Evolutionary conservation across 164 flowering plant species (phyloP).

Genomic region (Chloranthus sessilifolius): DNA sequence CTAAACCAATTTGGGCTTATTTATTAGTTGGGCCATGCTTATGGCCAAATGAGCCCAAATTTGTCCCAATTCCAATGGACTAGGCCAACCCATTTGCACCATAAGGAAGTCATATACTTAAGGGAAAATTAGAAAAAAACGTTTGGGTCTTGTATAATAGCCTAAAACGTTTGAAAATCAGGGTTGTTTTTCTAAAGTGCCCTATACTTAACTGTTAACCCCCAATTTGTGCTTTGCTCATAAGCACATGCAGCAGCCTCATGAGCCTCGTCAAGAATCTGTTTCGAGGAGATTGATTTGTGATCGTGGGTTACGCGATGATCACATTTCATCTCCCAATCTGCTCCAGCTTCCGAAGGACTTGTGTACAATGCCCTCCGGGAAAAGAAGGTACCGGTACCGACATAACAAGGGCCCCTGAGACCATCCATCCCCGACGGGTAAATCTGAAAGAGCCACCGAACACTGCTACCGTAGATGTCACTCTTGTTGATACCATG

Average conservation of each 20-base stretch:
- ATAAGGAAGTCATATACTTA: too few species aligned
- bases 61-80: too few species aligned
- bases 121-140: too few species aligned
- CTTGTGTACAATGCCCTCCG: constrained; percentile 49
- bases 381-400: constrained; percentile 54
- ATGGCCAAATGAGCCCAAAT: too few species aligned
- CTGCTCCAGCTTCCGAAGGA: constrained; percentile 13
- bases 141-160: neutral
- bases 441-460: constrained; percentile 27
- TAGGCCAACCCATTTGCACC: too few species aligned
- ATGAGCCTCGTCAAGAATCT: constrained; percentile 1
- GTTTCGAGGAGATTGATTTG: constrained; percentile 19
- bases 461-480: constrained; percentile 30
- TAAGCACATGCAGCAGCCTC: constrained; percentile 4
- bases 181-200: too few species aligned
- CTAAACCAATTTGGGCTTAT: too few species aligned
- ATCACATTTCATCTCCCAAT: neutral
- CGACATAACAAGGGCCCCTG: constrained; percentile 42
- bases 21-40: too few species aligned
- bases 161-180: neutral
- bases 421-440: constrained; percentile 56
- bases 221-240: constrained; percentile 6
- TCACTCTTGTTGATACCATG: constrained; percentile 40
- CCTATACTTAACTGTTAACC: neutral
- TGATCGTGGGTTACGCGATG: neutral